phyloP scores from a whole-genome alignment of 78 protist species.

The Dictyostelium citrinum region DNA sequence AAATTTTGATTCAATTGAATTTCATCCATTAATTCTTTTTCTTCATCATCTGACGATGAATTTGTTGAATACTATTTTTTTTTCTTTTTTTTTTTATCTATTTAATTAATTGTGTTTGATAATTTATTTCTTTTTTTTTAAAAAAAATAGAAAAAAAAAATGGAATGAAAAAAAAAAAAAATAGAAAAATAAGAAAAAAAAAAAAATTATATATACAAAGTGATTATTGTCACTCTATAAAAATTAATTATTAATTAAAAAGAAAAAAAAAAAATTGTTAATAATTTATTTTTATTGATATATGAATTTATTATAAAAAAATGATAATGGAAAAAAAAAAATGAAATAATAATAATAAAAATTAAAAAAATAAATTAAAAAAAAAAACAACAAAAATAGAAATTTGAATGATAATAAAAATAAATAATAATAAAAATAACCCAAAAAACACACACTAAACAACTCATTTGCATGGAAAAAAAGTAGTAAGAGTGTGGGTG shows the following conservation, averaged over 20 bases:
- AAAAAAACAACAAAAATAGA: neutral
- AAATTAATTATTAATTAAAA: neutral
- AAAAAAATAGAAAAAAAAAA: neutral
- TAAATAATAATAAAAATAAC: neutral
- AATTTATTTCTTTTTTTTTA: too few species aligned
- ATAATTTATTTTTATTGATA: neutral
- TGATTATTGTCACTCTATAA: neutral
- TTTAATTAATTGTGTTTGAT: neutral
- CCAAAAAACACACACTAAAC: neutral
- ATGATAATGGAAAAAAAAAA: neutral
- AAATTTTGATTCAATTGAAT: neutral
- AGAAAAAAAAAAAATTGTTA: neutral
- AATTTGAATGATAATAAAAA: neutral
- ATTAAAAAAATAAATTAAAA: neutral
- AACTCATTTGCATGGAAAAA: neutral
- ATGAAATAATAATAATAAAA: neutral
- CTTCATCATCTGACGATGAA: neutral
- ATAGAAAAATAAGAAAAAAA: neutral
- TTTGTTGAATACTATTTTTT: neutral
- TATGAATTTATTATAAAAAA: neutral
- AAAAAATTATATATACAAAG: neutral
- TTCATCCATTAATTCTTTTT: conserved; percentile 26
- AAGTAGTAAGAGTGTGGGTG: neutral
- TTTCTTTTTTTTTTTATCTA: neutral
- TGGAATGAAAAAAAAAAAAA: neutral